Conservation (phyloP, 768 basidiomycete genomes). For the Asterophora parasitica region DNA sequence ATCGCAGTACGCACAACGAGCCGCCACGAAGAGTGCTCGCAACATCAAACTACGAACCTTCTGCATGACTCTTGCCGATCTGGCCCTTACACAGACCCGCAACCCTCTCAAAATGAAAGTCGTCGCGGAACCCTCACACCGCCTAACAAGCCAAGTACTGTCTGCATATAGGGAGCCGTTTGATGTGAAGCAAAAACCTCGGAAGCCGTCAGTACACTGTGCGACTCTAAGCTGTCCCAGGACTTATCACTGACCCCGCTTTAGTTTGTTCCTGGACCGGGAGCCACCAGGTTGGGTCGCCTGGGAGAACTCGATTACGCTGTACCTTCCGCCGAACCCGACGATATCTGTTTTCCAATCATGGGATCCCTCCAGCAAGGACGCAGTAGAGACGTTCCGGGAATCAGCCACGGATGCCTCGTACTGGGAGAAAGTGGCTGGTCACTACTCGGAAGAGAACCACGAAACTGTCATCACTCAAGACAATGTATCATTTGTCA, state of each 20-base stretch:
- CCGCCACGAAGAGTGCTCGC: constrained; percentile 70
- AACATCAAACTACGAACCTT: constrained; percentile 80
- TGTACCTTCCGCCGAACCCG: constrained; percentile 45
- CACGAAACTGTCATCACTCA: constrained; percentile 57
- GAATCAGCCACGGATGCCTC: constrained; percentile 38
- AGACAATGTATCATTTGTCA: constrained; percentile 69
- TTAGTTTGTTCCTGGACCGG: constrained; percentile 52
- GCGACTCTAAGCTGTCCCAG: background rate
- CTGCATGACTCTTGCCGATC: constrained; percentile 47
- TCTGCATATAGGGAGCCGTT: constrained; percentile 49
- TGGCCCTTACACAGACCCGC: constrained; percentile 55
- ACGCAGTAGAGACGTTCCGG: constrained; percentile 46
- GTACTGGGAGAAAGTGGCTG: constrained; percentile 69
- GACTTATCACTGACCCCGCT: background rate
- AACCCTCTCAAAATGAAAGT: constrained; percentile 64
- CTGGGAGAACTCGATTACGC: constrained; percentile 42
- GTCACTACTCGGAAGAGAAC: constrained; percentile 76
- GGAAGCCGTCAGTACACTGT: constrained; percentile 40
- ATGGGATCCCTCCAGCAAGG: constrained; percentile 53
- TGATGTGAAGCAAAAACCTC: constrained; percentile 26
- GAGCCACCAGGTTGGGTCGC: constrained; percentile 65
- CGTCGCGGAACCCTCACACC: constrained; percentile 42
- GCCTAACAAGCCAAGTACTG: constrained; percentile 54
- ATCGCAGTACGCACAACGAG: constrained; percentile 62
- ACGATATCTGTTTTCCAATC: constrained; percentile 48